A percentile compares a stretch with the other conserved stretches of the same genome.
Conservation (phyloP, 768 basidiomycete genomes). For the Termitomyces sp. region DNA sequence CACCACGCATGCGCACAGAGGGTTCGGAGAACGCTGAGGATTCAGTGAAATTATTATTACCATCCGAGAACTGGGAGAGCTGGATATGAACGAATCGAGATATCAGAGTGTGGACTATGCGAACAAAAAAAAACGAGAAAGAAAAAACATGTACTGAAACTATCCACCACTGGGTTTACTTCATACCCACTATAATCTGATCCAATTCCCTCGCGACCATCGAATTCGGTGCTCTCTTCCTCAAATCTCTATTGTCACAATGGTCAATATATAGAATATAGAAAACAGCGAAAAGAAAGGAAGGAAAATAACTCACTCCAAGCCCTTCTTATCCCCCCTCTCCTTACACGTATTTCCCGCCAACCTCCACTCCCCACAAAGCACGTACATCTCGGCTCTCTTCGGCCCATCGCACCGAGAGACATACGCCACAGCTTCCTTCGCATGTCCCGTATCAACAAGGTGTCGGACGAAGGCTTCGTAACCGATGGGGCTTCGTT, state of each 20-base stretch:
- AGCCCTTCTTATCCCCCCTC: conserved; percentile 73
- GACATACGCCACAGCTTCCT: conserved; percentile 78
- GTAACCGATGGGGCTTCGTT: conserved; percentile 92
- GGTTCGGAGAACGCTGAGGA: no score
- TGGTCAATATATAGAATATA: no score
- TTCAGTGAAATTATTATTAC: no score
- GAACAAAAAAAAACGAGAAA: background rate
- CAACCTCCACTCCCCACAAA: conserved; percentile 86
- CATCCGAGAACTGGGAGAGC: no score
- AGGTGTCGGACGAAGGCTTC: conserved; percentile 85
- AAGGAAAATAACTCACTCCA: conserved; percentile 62
- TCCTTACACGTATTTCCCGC: conserved; percentile 92
- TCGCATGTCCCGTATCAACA: conserved; percentile 65
- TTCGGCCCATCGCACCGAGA: conserved; percentile 79
- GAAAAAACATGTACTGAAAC: background rate
- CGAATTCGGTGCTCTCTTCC: conserved; percentile 74
- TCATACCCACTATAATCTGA: conserved; percentile 60
- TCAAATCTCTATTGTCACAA: conserved; percentile 55
- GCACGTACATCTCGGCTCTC: conserved; percentile 83
- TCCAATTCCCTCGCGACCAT: conserved; percentile 79
- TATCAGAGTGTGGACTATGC: background rate
- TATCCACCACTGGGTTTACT: conserved; percentile 27
- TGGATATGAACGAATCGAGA: background rate
- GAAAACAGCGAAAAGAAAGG: background rate
- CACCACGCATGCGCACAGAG: no score